These are phyloP conservation scores for Clonostachys chloroleuca DNA, from an alignment of 2,329 filamentous ascomycete species.

Conservation along the genomic window DNA sequence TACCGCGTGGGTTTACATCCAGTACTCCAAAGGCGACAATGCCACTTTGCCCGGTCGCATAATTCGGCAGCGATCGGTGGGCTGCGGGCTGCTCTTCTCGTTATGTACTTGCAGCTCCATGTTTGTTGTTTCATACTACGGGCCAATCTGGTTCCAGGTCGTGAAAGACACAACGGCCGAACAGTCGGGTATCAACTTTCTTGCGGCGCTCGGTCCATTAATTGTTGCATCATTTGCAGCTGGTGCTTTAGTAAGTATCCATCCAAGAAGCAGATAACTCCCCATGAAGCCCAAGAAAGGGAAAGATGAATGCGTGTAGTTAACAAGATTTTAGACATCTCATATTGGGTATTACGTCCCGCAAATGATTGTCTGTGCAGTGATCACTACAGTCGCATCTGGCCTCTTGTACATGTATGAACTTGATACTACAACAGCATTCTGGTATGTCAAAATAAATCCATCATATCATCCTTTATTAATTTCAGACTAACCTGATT, in stretches of 20 bases:
- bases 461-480: background rate
- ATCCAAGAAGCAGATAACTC: background rate
- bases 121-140: constrained; percentile 19
- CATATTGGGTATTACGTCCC: constrained; percentile 8
- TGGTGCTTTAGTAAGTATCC: background rate
- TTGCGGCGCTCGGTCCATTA: constrained; percentile 1
- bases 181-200: constrained; percentile 5
- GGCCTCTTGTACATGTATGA: constrained; percentile 5
- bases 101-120: constrained; percentile 4
- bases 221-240: background rate
- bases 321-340: background rate
- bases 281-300: background rate
- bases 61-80: constrained; percentile 70
- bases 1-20: constrained; percentile 26
- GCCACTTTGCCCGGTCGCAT: constrained; percentile 54
- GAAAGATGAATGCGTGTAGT: too few species aligned
- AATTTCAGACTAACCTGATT: background rate
- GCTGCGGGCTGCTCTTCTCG: constrained; percentile 43
- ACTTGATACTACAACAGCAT: constrained; percentile 1
- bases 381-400: constrained; percentile 1
- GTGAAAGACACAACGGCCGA: constrained; percentile 28
- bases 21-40: constrained; percentile 20
- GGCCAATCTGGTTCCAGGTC: constrained; percentile 41
- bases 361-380: constrained; percentile 6
- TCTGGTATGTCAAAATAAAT: background rate